Evolutionary conservation across 2,329 filamentous ascomycete genomes (phyloP).

Genomic region (Monilinia vaccinii-corymbosi): DNA sequence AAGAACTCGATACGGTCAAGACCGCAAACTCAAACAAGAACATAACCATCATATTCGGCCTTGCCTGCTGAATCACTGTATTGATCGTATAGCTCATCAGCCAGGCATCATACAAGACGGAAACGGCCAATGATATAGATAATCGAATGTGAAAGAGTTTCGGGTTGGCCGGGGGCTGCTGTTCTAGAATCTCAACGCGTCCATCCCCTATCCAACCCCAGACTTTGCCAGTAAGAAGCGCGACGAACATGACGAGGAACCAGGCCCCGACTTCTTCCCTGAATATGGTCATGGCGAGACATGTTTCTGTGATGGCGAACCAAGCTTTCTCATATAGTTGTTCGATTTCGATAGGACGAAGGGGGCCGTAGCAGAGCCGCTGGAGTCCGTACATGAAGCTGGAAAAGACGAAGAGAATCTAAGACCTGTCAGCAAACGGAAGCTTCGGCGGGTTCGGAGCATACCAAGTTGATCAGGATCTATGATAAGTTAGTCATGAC

Average conservation of each 20-base stretch:
- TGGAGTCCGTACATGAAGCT: conserved; percentile 81
- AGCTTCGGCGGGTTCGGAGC: neutral
- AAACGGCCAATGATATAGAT: conserved; percentile 67
- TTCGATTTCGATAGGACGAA: conserved; percentile 91
- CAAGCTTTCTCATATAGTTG: conserved; percentile 96
- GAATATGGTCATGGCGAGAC: conserved; percentile 97
- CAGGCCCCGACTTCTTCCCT: conserved; percentile 88
- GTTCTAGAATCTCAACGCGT: conserved; percentile 86
- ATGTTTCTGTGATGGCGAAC: conserved; percentile 96
- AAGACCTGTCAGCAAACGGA: neutral
- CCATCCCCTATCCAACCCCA: conserved; percentile 99
- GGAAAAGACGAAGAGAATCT: conserved; percentile 66
- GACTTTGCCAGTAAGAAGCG: conserved; percentile 84
- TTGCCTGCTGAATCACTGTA: conserved; percentile 75
- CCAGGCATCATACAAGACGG: conserved; percentile 68
- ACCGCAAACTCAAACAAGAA: conserved; percentile 97
- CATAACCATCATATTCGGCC: conserved; percentile 99
- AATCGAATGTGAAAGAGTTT: conserved; percentile 79
- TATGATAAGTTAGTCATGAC: conserved; percentile 31
- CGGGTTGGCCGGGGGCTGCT: conserved; percentile 86
- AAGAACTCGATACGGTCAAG: conserved; percentile 67
- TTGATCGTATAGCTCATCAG: conserved; percentile 75
- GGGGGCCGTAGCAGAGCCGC: conserved; percentile 77
- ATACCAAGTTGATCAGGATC: conserved; percentile 76
- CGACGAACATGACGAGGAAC: conserved; percentile 95